Evolutionary conservation across 345 rosid genomes (phyloP).

Genomic region (Heritiera littoralis): DNA sequence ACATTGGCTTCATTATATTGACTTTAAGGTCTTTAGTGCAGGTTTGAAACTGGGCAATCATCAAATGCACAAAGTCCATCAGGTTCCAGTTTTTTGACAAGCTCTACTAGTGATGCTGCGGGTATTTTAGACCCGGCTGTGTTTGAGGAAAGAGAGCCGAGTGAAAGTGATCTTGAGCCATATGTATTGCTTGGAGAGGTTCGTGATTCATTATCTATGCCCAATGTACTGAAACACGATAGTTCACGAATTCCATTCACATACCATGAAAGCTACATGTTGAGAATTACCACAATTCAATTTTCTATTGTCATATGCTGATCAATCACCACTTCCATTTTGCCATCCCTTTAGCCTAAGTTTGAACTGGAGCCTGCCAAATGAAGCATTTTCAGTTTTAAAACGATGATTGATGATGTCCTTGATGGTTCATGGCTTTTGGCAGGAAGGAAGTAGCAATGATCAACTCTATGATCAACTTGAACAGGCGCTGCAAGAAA

Average conservation of each 20-base stretch:
- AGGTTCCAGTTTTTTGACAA: slow-evolving; percentile 13
- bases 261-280: background rate
- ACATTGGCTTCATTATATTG: background rate
- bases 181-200: slow-evolving; percentile 21
- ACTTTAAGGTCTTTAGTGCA: slow-evolving; percentile 1
- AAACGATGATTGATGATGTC: background rate
- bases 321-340: background rate
- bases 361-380: background rate
- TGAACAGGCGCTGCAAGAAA: slow-evolving; percentile 40
- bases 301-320: background rate
- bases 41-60: slow-evolving; percentile 17
- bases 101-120: slow-evolving; percentile 16
- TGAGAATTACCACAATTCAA: background rate
- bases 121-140: background rate
- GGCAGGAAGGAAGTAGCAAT: slow-evolving; percentile 41
- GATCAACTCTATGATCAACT: slow-evolving; percentile 39
- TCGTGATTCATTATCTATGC: slow-evolving; percentile 11
- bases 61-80: background rate
- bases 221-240: background rate
- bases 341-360: background rate
- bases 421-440: slow-evolving; percentile 3
- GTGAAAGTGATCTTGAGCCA: slow-evolving; percentile 18
- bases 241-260: background rate
- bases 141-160: slow-evolving; percentile 21
- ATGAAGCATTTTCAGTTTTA: background rate